Percentiles rank a stretch among this genome's conserved stretches.
Conservation (phyloP, 1,284 basidiomycete species). For the Leccinum fuscescens region DNA sequence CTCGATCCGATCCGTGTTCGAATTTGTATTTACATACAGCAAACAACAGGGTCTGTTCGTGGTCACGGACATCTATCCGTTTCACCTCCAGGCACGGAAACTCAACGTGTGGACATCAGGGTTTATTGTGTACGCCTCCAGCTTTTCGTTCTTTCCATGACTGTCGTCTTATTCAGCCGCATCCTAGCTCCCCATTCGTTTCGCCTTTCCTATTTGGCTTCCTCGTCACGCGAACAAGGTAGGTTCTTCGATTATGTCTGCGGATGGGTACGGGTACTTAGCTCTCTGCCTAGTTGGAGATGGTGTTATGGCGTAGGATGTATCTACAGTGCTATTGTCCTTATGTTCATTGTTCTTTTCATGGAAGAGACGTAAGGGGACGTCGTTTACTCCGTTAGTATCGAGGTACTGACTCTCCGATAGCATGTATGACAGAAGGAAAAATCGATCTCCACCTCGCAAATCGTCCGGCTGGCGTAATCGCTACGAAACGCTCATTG, state of each 20-base stretch:
- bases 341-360: constrained; percentile 55
- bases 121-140: constrained; percentile 54
- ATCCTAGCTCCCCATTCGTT: constrained; percentile 50
- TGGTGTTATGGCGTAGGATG: constrained; percentile 73
- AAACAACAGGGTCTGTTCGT: constrained; percentile 55
- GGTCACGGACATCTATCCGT: constrained; percentile 72
- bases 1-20: neutral
- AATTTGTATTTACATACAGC: neutral
- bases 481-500: constrained; percentile 61
- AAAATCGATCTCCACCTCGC: constrained; percentile 48
- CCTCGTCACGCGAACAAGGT: constrained; percentile 58
- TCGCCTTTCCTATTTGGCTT: constrained; percentile 72
- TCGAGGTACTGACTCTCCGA: constrained; percentile 6
- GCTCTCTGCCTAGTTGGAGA: constrained; percentile 46
- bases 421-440: constrained; percentile 68
- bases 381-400: neutral
- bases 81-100: constrained; percentile 74
- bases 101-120: constrained; percentile 74
- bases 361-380: constrained; percentile 61
- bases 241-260: constrained; percentile 1
- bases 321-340: constrained; percentile 57
- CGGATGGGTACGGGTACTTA: neutral
- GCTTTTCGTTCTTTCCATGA: neutral
- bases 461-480: constrained; percentile 47
- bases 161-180: neutral